phyloP scores from a whole-genome alignment of 768 basidiomycete species.

The Inosperma sp. region DNA sequence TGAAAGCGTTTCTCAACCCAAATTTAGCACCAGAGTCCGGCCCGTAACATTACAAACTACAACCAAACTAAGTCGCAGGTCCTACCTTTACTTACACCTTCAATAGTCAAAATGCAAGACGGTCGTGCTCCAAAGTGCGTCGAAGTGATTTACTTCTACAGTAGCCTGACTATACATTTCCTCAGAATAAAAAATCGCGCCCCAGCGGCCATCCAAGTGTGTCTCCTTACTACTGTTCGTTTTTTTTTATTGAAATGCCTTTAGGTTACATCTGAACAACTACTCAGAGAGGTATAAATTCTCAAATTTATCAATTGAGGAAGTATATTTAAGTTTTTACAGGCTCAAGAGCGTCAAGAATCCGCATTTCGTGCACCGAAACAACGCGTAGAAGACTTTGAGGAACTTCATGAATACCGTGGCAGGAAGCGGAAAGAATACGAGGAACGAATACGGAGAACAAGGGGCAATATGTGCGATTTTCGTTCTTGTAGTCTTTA shows the following conservation, averaged over 20 bases:
- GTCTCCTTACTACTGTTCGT: constrained; percentile 14
- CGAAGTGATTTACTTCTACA: background rate
- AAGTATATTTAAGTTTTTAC: background rate
- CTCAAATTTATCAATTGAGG: background rate
- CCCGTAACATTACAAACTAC: no score
- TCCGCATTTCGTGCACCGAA: constrained; percentile 86
- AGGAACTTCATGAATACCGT: constrained; percentile 77
- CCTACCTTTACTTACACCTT: background rate
- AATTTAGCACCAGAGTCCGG: no score
- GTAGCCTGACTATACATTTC: constrained; percentile 6
- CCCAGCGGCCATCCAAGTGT: constrained; percentile 85
- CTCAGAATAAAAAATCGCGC: constrained; percentile 91
- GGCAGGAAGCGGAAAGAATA: constrained; percentile 84
- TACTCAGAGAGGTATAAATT: constrained; percentile 78
- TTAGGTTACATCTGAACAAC: constrained; percentile 97
- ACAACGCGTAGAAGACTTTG: constrained; percentile 95
- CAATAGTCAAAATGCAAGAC: constrained; percentile 34
- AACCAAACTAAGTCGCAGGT: background rate
- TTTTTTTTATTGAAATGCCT: constrained; percentile 13
- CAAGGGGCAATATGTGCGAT: constrained; percentile 77
- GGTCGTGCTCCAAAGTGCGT: constrained; percentile 70
- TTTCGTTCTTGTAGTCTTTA: constrained; percentile 24
- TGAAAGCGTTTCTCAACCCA: no score
- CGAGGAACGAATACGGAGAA: constrained; percentile 79
- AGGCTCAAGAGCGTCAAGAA: constrained; percentile 98